Conservation (phyloP, 106 monocot species). For the Apostasia shenzhenica region DNA sequence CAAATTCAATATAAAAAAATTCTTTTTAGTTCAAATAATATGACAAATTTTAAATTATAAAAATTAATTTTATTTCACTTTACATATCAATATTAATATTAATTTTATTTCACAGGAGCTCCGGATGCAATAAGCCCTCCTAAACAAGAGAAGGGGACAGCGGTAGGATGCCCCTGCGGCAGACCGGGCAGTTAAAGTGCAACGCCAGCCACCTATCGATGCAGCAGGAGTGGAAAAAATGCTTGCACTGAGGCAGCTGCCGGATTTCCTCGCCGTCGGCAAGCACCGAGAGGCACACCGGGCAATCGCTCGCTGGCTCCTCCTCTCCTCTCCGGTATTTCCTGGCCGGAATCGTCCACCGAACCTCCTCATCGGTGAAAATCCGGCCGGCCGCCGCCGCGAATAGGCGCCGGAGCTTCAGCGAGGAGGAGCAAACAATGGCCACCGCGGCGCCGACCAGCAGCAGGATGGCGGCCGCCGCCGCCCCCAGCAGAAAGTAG, state of each 20-base stretch:
- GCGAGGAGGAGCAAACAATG: conserved; percentile 4
- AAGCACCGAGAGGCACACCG: conserved; percentile 34
- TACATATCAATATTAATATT: too few species aligned
- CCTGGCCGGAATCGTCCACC: conserved; percentile 4
- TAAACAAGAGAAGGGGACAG: neutral
- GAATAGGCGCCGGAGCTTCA: neutral
- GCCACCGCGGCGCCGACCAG: conserved; percentile 5
- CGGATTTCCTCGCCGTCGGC: conserved; percentile 28
- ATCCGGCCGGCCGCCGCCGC: neutral
- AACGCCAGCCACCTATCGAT: conserved; percentile 37
- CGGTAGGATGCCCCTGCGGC: conserved; percentile 8
- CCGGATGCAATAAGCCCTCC: neutral
- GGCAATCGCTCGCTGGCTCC: conserved; percentile 10
- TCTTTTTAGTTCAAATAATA: too few species aligned
- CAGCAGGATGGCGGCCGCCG: conserved; percentile 9
- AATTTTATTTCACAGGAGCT: too few species aligned
- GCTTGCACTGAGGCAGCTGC: conserved; percentile 23
- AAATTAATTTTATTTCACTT: too few species aligned
- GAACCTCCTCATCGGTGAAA: neutral
- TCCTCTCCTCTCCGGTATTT: conserved; percentile 3
- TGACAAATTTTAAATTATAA: too few species aligned
- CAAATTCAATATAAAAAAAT: too few species aligned
- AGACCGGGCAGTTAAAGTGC: conserved; percentile 24
- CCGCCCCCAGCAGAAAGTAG: conserved; percentile 3
- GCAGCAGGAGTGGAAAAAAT: conserved; percentile 30